A percentile compares a stretch with the other conserved stretches of the same genome.
Conservation (phyloP, 2,329 filamentous ascomycete species). For the Nectriaceae sp. region DNA sequence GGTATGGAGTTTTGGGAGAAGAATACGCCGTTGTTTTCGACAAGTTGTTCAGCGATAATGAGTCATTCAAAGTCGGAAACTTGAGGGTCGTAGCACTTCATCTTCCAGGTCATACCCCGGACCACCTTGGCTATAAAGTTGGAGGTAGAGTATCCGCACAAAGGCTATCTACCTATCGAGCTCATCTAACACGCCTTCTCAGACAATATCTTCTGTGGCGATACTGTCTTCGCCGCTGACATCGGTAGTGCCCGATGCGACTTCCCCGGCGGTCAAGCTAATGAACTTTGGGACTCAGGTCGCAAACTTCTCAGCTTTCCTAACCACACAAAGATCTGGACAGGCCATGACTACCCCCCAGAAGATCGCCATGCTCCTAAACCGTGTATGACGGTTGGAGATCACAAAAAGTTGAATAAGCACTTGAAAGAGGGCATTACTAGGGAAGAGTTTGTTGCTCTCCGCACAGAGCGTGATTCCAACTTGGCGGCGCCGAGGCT, state of each 20-base stretch:
- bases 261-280: conserved; percentile 53
- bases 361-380: conserved; percentile 33
- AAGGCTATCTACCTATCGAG: not conserved
- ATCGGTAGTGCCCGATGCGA: conserved; percentile 56
- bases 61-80: conserved; percentile 51
- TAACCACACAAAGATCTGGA: conserved; percentile 50
- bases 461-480: conserved; percentile 46
- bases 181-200: not conserved
- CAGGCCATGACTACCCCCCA: conserved; percentile 56
- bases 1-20: conserved; percentile 45
- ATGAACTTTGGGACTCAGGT: conserved; percentile 45
- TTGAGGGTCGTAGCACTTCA: conserved; percentile 50
- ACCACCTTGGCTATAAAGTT: conserved; percentile 61
- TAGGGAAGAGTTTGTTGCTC: conserved; percentile 46
- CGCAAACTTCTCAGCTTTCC: conserved; percentile 44
- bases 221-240: conserved; percentile 54
- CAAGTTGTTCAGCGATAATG: conserved; percentile 53
- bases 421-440: conserved; percentile 46
- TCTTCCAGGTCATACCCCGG: conserved; percentile 62
- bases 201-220: conserved; percentile 53
- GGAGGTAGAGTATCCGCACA: conserved; percentile 35
- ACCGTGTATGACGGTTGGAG: conserved; percentile 45
- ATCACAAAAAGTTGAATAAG: conserved; percentile 49
- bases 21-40: conserved; percentile 54
- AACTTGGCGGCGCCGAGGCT: conserved; percentile 46